Conservation (phyloP, 805 yeast genomes). For the Candida pseudoglaebosa region DNA sequence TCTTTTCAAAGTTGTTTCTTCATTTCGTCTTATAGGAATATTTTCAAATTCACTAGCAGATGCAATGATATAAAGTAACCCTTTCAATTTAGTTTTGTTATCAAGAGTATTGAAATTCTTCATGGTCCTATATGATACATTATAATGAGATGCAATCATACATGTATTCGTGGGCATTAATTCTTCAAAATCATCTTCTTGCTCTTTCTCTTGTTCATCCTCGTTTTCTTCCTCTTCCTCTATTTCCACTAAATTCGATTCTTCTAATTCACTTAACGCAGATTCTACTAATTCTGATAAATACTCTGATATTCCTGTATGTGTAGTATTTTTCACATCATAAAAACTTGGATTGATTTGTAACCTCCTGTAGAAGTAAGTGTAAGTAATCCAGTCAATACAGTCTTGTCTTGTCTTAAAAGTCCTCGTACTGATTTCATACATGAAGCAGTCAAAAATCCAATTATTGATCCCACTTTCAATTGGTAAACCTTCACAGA, state of each 20-base stretch:
- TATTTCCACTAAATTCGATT: conserved; percentile 60
- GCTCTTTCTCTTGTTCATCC: conserved; percentile 26
- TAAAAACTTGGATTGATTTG: conserved; percentile 85
- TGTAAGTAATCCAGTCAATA: conserved; percentile 83
- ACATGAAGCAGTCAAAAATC: conserved; percentile 64
- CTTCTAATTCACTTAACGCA: conserved; percentile 57
- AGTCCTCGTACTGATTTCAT: conserved; percentile 66
- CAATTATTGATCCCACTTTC: conserved; percentile 67
- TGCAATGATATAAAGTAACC: conserved; percentile 61
- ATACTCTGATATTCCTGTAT: conserved; percentile 71
- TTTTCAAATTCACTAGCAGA: conserved; percentile 69
- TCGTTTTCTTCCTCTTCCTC: conserved; percentile 38
- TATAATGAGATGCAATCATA: conserved; percentile 70
- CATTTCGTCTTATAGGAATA: conserved; percentile 61
- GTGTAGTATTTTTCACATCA: conserved; percentile 64
- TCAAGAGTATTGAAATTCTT: conserved; percentile 54
- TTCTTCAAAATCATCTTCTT: conserved; percentile 23
- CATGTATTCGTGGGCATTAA: conserved; percentile 67
- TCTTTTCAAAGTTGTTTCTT: conserved; percentile 42
- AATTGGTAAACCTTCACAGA: conserved; percentile 72
- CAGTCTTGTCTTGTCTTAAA: conserved; percentile 75
- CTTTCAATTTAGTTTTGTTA: conserved; percentile 53
- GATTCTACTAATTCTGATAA: conserved; percentile 80
- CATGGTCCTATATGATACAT: conserved; percentile 63
- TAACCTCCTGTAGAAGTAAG: conserved; percentile 78